Evolutionary conservation across 192 early-diverging fungal species (phyloP), one percentile per base, ranked within the genome.

Genomic region (Helicostylum pulchrum): DNA sequence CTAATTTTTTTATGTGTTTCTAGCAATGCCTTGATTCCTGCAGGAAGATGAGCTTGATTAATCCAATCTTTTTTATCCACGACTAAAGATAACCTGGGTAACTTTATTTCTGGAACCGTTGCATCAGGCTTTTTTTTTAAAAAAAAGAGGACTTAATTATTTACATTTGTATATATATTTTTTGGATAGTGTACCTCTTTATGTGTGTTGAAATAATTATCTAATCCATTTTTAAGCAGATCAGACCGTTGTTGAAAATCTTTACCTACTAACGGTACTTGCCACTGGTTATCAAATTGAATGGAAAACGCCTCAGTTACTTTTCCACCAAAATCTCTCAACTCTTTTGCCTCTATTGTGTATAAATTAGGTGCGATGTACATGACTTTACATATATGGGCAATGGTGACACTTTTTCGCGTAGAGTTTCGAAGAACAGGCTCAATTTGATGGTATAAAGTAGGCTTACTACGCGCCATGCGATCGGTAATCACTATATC

Each of bases 381-480:
- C 36, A 64, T 64, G 10, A 64, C 36, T 19, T 64, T 34, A 26
- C 32, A 50, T 14, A 64, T 10, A 30, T 64, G 62, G 4, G 14
- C 11, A 17, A 64, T 43, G 15, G 51, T 39, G 31, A 64, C 39
- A 6, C 17, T 54, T 42, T 34, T 53, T 20, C 49, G 10, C 15
- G 49, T 50, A 30, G 32, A 63, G 62, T 64, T 53, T 34, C 48
- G 23, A n/a, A 52, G 42, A 14, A 64, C 62, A 30, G 50, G 6
- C 43, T 64, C 49, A 30, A 64, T 31, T 12, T 64, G 48, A 46
- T 64, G 62, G 21, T 52, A 64, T 30, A 64, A 44, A n/a, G 39
- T 50, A 30, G 62, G 62, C 12, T 53, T 50, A 7, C 52, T 64
- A 21, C 47, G 51, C 9, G 62, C 62, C 15, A 23, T 36, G 19